Conservation (phyloP, 2,329 filamentous ascomycete genomes). For the Colletotrichum melonis region DNA sequence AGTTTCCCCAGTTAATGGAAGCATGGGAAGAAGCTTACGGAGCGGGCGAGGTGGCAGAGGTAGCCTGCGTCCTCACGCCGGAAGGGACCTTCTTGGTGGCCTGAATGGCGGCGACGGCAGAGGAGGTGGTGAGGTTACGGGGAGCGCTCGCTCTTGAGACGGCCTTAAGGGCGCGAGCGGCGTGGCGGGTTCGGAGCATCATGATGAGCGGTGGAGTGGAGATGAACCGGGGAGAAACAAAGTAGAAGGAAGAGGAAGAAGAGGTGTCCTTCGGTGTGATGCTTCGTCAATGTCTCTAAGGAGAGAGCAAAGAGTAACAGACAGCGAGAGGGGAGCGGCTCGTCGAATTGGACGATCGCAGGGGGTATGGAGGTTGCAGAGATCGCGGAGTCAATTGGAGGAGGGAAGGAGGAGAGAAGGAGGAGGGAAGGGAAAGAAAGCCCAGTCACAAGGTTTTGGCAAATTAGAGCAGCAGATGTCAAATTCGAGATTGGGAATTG, state of each 20-base stretch:
- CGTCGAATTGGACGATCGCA: constrained; percentile 35
- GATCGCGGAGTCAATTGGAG: constrained; percentile 20
- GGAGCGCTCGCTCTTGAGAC: constrained; percentile 49
- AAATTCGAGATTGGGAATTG: background rate
- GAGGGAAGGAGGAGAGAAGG: background rate
- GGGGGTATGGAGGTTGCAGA: constrained; percentile 9
- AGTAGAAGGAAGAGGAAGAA: constrained; percentile 16
- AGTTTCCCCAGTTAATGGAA: background rate
- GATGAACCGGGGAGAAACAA: constrained; percentile 24
- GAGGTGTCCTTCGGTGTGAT: constrained; percentile 27
- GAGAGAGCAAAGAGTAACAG: background rate
- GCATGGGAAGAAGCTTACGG: constrained; percentile 58
- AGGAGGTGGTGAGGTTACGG: constrained; percentile 54
- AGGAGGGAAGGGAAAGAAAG: background rate
- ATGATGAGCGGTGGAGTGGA: constrained; percentile 31
- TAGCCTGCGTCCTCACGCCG: constrained; percentile 60
- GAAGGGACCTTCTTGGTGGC: constrained; percentile 53
- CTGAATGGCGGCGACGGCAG: constrained; percentile 48
- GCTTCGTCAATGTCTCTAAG: constrained; percentile 19
- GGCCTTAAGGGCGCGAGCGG: constrained; percentile 59
- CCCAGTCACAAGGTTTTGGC: background rate
- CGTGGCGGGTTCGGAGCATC: constrained; percentile 64
- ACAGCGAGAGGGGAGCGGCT: constrained; percentile 18
- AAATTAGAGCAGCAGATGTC: background rate
- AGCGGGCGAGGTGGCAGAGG: constrained; percentile 59